A percentile compares a stretch with the other conserved stretches of the same genome.
Conservation (phyloP, 2,329 filamentous ascomycete genomes). For the Akanthomyces muscarius region DNA sequence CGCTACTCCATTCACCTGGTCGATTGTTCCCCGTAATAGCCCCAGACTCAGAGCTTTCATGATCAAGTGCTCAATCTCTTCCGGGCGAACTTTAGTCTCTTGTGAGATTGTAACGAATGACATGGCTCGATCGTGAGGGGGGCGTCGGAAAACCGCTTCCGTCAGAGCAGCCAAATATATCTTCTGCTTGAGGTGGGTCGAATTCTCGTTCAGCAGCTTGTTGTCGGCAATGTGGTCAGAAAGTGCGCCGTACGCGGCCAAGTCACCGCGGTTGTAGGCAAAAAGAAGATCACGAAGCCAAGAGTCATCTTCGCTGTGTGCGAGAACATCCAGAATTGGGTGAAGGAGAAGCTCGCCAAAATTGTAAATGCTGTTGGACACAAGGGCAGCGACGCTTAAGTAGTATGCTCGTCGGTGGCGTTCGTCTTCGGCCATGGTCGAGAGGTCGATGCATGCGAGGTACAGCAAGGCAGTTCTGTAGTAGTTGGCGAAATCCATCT, state of each 20-base stretch:
- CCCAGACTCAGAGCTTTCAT: slow-evolving; percentile 99
- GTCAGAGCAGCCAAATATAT: slow-evolving; percentile 95
- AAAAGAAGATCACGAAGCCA: slow-evolving; percentile 97
- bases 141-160: slow-evolving; percentile 91
- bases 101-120: slow-evolving; percentile 81
- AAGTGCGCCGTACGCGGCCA: slow-evolving; percentile 80
- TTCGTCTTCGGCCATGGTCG: slow-evolving; percentile 68
- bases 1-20: slow-evolving; percentile 91
- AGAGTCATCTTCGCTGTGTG: slow-evolving; percentile 63
- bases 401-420: slow-evolving; percentile 84
- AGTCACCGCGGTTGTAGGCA: slow-evolving; percentile 93
- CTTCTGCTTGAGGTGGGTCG: slow-evolving; percentile 87
- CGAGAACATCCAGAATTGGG: slow-evolving; percentile 83
- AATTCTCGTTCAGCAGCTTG: slow-evolving; percentile 72
- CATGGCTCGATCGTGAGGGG: slow-evolving; percentile 93
- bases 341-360: slow-evolving; percentile 98
- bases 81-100: slow-evolving; percentile 85
- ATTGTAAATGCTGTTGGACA: slow-evolving; percentile 97
- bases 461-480: slow-evolving; percentile 98
- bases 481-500: slow-evolving; percentile 91
- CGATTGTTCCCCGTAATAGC: slow-evolving; percentile 84
- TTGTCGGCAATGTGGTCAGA: slow-evolving; percentile 78
- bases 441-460: slow-evolving; percentile 88
- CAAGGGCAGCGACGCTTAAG: slow-evolving; percentile 84
- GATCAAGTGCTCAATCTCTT: slow-evolving; percentile 95